Conservation (phyloP, 331 rosid genomes). For the Pyrus hybrid region DNA sequence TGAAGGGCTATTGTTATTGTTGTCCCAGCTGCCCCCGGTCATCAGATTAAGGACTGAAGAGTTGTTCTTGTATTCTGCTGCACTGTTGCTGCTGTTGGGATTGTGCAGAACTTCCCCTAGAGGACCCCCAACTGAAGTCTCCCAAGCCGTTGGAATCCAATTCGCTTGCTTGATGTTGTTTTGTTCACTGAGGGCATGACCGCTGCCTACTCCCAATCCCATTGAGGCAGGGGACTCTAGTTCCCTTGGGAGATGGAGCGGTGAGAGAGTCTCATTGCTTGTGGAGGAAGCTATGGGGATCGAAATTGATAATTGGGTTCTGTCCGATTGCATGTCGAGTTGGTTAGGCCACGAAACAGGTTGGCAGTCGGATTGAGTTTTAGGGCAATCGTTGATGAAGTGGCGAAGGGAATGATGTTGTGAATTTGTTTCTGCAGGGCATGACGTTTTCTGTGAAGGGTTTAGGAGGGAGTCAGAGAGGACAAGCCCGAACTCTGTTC, state of each 20-base stretch:
- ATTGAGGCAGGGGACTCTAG: constrained; percentile 40
- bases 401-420: constrained; percentile 55
- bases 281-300: constrained; percentile 54
- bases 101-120: constrained; percentile 83
- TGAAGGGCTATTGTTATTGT: constrained; percentile 29
- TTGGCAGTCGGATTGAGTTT: constrained; percentile 31
- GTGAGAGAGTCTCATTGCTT: constrained; percentile 51
- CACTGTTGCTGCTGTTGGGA: constrained; percentile 26
- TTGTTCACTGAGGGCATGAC: constrained; percentile 17
- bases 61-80: constrained; percentile 29
- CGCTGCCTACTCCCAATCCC: constrained; percentile 50
- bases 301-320: constrained; percentile 79
- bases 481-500: constrained; percentile 64
- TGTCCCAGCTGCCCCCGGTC: constrained; percentile 55
- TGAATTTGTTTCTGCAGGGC: constrained; percentile 14
- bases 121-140: constrained; percentile 82
- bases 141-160: constrained; percentile 91
- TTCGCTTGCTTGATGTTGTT: constrained; percentile 36
- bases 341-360: constrained; percentile 43
- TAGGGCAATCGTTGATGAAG: constrained; percentile 66
- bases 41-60: constrained; percentile 72
- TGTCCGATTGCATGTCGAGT: constrained; percentile 46
- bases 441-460: constrained; percentile 48
- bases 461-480: constrained; percentile 60
- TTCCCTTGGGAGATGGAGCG: constrained; percentile 52